Evolutionary conservation across 1,139 yeast species (phyloP), one percentile per base, ranked within the genome.

Genomic region (Debaryomyces udenii): DNA sequence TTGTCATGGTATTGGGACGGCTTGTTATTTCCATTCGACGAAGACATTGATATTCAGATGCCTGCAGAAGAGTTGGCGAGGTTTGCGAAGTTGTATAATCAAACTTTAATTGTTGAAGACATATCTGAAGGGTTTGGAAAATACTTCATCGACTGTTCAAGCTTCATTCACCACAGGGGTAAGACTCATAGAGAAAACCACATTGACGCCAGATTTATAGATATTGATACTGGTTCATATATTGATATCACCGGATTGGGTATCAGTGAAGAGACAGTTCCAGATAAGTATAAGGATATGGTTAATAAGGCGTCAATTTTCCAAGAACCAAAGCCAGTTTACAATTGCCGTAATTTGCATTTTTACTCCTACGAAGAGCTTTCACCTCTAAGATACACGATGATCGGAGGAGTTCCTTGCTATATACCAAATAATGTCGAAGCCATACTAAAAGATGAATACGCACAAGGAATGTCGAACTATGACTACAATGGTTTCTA

Each of bases 1-100:
- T 55, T 66, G 36, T 52, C 62, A 20, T 68, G 74, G 74, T 68
- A 65, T 42, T 64, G 69, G 69, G 62, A 66, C 50, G 70, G 70
- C 0, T 46, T 64, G 39, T 46, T 57, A 37, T 63, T 62, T 49
- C 69, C 70, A 10, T 65, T 61, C 48, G 68, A 64, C 46, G 56
- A 53, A 29, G 68, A 64, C 45, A 61, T 60, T 31, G 69, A 64
- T 42, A 60, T 65, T 31, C 70, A 65, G 47, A 61, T 65, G 66
- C 69, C 70, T 2, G 54, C 62, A 10, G 47, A 55, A 26, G 67
- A 66, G 40, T 48, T 65, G 28, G 48, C 56, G 9, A 47, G 59
- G 18, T 52, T 65, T 29, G 57, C 65, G 2, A 53, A 49, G 37
- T 43, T 53, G 14, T 64, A 56, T 40, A 65, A 64, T 45, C 68